Evolutionary conservation across 1,284 basidiomycete genomes (phyloP), one percentile per base, ranked within the genome.

Genomic region (Vanrija sp.): DNA sequence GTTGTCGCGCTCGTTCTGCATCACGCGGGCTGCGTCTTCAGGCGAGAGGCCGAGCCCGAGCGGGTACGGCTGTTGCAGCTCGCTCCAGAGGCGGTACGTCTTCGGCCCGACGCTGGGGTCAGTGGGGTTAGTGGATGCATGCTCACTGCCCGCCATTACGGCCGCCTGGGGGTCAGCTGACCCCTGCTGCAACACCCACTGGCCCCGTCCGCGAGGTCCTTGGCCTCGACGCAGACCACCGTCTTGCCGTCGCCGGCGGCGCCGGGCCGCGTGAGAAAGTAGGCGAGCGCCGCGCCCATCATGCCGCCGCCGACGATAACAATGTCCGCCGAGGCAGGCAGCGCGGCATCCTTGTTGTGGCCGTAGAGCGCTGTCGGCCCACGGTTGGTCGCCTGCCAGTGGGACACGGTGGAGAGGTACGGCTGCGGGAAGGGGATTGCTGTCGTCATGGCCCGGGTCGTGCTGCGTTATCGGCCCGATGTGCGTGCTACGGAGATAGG

Each of bases 171-270:
- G 9, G 24, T 36, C 22, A 41, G 18, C 15, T 27, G 4, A 20
- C 20, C 15, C 5, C 6, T 9, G 18, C 24, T n/a, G 41, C 19
- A 31, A 25, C 41, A 61, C 66, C 52, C 45, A 67, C 67, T 62
- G 3, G 70, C 70, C 7, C 70, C 70, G n/a, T 63, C 66, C 14
- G 57, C 68, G 3, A 68, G 51, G 48, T 72, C 70, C 53, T 71
- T 71, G 25, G 67, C 70, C 35, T 72, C 70, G 18, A 72, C 22
- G 7, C 63, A 52, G 2, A 68, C 59, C 8, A 72, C 51, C 25
- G 37, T 53, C 51, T 66, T 65, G 4, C 63, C 64, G 16, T 48
- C 55, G 5, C 61, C 63, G 6, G 47, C 39, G 2, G 57, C 62
- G 6, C 60, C 62, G 3, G 46, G 25, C 15, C 65, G 52, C 3